phyloP scores from a whole-genome alignment of 768 basidiomycete genomes.

The Chalciporus pseudorubinellus region DNA sequence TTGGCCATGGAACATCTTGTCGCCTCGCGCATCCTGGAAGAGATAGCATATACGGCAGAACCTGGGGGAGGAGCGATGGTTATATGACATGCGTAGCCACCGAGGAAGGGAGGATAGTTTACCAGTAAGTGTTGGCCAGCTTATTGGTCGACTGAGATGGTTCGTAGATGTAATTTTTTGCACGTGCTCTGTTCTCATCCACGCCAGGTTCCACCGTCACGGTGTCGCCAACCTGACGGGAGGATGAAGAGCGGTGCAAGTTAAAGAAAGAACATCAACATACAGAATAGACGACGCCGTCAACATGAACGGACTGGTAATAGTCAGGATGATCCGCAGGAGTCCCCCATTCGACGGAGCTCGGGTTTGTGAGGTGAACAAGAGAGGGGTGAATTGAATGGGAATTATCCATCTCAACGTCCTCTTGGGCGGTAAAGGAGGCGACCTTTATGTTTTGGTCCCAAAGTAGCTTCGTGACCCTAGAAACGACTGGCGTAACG shows the following conservation, averaged over 20 bases:
- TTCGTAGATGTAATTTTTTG: slow-evolving; percentile 38
- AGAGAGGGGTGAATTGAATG: slow-evolving; percentile 11
- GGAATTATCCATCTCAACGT: slow-evolving; percentile 20
- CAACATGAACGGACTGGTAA: slow-evolving; percentile 50
- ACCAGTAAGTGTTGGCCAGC: slow-evolving; percentile 63
- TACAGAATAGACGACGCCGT: slow-evolving; percentile 57
- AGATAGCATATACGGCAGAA: slow-evolving; percentile 69
- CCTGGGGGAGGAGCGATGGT: slow-evolving; percentile 38
- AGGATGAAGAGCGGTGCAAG: slow-evolving; percentile 9
- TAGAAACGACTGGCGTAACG: slow-evolving; percentile 48
- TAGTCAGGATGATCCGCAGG: slow-evolving; percentile 26
- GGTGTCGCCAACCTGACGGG: slow-evolving; percentile 54
- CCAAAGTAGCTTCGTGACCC: slow-evolving; percentile 47
- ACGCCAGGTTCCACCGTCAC: slow-evolving; percentile 62
- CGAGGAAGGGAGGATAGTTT: slow-evolving; percentile 16
- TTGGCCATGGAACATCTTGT: slow-evolving; percentile 65
- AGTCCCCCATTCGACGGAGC: slow-evolving; percentile 34
- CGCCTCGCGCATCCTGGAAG: slow-evolving; percentile 39
- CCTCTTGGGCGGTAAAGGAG: slow-evolving; percentile 29
- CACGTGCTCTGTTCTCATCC: slow-evolving; percentile 43
- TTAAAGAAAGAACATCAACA: slow-evolving; percentile 12
- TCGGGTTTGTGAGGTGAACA: slow-evolving; percentile 32
- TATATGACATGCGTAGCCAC: too few species aligned
- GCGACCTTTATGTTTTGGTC: slow-evolving; percentile 42
- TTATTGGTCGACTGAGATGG: slow-evolving; percentile 50